phyloP scores from a whole-genome alignment of 1,284 basidiomycete species.

The Peniophora sp. region DNA sequence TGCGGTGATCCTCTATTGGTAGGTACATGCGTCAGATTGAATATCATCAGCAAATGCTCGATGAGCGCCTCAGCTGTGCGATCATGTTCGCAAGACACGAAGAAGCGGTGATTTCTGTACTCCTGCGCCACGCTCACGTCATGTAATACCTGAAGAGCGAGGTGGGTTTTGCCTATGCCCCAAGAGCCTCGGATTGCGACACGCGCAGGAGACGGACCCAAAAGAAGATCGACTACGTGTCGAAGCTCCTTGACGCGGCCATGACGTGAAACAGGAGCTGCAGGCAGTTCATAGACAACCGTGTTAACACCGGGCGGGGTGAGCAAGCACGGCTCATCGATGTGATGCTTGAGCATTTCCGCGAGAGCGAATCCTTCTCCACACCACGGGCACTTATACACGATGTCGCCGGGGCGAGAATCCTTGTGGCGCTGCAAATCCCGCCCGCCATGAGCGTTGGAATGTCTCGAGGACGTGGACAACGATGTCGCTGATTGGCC shows the following conservation, averaged over 20 bases:
- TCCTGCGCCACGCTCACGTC: conserved; percentile 7
- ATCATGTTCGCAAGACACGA: conserved; percentile 19
- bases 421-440: too few relatives aligned
- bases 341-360: too few relatives aligned
- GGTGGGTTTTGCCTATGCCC: conserved; percentile 28
- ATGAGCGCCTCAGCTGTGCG: conserved; percentile 13
- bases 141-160: conserved; percentile 19
- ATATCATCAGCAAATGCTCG: conserved; percentile 10
- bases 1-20: background rate
- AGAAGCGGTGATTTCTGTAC: conserved; percentile 16
- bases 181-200: conserved; percentile 23
- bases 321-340: too few relatives aligned
- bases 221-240: background rate
- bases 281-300: too few relatives aligned
- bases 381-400: too few relatives aligned
- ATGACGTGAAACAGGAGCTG: background rate
- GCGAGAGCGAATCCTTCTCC: too few relatives aligned
- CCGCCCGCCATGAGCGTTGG: too few relatives aligned
- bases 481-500: too few relatives aligned
- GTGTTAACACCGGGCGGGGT: too few relatives aligned
- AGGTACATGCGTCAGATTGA: conserved; percentile 4
- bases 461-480: too few relatives aligned
- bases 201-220: background rate
- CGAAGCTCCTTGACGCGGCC: background rate
- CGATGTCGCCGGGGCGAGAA: too few relatives aligned